Percentiles rank a stretch among this genome's conserved stretches.
Conservation (phyloP, 345 rosid genomes). For the Gossypium anomalum region DNA sequence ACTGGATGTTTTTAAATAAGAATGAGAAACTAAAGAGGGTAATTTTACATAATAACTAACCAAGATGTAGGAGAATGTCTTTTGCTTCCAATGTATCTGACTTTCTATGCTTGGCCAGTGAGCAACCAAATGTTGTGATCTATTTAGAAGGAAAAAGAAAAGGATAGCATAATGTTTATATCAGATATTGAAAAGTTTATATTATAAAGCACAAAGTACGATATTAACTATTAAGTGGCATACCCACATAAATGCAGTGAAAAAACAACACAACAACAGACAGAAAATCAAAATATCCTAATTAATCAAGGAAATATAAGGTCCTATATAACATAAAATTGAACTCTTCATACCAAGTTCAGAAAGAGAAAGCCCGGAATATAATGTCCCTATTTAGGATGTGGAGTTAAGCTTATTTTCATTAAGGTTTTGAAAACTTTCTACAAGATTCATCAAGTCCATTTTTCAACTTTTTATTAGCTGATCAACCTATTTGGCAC, state of each 20-base stretch:
- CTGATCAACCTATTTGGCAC: conserved; percentile 3
- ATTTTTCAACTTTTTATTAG: background rate
- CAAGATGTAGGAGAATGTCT: conserved; percentile 92
- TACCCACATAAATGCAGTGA: background rate
- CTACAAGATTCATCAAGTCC: background rate
- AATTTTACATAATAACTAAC: conserved; percentile 41
- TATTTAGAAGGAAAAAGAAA: conserved; percentile 15
- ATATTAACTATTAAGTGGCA: background rate
- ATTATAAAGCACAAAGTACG: background rate
- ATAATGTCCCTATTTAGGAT: background rate
- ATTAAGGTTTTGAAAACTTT: background rate
- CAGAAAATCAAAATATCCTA: background rate
- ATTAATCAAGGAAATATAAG: background rate
- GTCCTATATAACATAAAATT: background rate
- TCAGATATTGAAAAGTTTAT: background rate
- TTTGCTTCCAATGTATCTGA: conserved; percentile 91
- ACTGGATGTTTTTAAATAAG: background rate
- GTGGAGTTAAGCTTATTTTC: background rate
- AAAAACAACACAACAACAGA: background rate
- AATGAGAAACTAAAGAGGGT: background rate
- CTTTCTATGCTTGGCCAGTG: conserved; percentile 92
- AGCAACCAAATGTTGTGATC: conserved; percentile 93
- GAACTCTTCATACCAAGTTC: background rate
- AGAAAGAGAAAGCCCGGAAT: background rate
- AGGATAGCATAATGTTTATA: background rate